Evolutionary conservation across 306 rosid species (phyloP), one percentile per base, ranked within the genome.

Genomic region (Rosa multiflora): DNA sequence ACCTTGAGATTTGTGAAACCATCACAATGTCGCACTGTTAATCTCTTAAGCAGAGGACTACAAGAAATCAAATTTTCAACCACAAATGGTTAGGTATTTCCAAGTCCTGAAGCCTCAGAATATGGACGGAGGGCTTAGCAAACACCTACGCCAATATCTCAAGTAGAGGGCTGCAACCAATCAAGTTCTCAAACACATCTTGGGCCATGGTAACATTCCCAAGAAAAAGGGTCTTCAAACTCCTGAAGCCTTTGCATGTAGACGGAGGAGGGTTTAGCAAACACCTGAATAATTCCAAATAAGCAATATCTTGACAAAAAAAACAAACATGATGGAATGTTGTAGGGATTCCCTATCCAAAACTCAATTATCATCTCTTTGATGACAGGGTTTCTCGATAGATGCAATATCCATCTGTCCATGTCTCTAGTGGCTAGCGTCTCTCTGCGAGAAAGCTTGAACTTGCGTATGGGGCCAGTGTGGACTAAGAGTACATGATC

Each of bases 401-500:
- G 15, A 23, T 59, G 66, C 4, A 10, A 6, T 2, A 59, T 10
- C 66, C 17, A 23, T 59, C 35, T 6, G 10, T 59, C 66, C 8
- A 52, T 15, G 5, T 52, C 58, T 52, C 1, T 52, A 15, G n/a
- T 52, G n/a, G 18, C 58, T 17, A 52, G 20, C 7, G 0, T 5
- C 15, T 14, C 52, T 86, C 0, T 10, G 0, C 15, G 52, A 2
- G 52, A 5, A 69, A 88, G 83, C 76, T 76, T 61, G 82, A 88
- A 88, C 86, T 67, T 87, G 78, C 55, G 73, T 44, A 90, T 85
- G 39, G 79, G 51, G 70, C 89, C 88, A 48, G 79, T 56, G 78
- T 88, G 91, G 52, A 86, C 89, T 72, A 90, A 76, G 73, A 90
- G 90, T 6, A 90, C 90, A 42, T 85, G 90, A 82, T 90, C 90